Evolutionary conservation across 768 basidiomycete genomes (phyloP).

Genomic region (Russula ochroleuca): DNA sequence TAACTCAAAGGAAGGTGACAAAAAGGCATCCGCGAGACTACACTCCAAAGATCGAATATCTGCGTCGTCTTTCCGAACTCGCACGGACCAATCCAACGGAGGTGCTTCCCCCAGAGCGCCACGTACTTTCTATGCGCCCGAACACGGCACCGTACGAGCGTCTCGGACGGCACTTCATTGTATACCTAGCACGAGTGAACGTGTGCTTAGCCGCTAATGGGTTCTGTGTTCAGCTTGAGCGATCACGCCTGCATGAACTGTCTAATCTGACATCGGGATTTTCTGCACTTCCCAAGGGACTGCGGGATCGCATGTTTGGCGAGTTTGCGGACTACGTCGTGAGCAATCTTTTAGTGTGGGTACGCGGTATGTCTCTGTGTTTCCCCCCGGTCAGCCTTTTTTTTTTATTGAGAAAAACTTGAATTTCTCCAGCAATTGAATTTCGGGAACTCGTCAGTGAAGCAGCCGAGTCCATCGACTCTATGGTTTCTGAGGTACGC

Average conservation of each 20-base stretch:
- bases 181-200: not conserved
- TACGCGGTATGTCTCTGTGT: not conserved
- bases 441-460: not conserved
- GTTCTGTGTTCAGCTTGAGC: too few relatives aligned
- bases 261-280: not conserved
- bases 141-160: not conserved
- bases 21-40: not conserved
- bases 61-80: not conserved
- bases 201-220: not conserved
- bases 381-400: not conserved
- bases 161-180: not conserved
- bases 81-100: not conserved
- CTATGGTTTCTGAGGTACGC: not conserved
- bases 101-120: not conserved
- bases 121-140: not conserved
- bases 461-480: not conserved
- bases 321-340: slow-evolving; percentile 2
- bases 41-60: not conserved
- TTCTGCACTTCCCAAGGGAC: not conserved
- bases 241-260: not conserved
- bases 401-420: not conserved
- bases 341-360: not conserved
- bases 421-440: not conserved
- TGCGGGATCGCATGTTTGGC: not conserved
- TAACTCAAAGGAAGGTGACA: not conserved